Base-by-base conservation (phyloP, 768 basidiomycete species). In the Leccinum sublutescens region DNA sequence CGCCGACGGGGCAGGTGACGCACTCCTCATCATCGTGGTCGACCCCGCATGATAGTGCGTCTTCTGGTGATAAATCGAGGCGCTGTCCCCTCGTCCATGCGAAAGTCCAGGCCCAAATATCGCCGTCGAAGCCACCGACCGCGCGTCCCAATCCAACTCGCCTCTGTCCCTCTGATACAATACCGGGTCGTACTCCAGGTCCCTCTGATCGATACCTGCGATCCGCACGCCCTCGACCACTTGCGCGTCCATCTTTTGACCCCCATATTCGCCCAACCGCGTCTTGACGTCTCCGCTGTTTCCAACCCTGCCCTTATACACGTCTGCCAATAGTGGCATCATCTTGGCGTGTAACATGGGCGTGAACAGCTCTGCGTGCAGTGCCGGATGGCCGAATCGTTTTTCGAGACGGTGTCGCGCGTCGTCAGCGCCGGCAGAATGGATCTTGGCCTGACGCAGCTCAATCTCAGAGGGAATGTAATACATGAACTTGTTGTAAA, bases 381-480 rank as follows among this genome's bases (percentile, higher is more conserved):
- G 79, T 15, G 95, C 91, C 1, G 97, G 95, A 71, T 99, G 97
- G 1, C 95, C 91, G 76, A 98, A 99, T 29, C 96, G 88, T 71
- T 87, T 93, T 76, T 88, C 88, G 31, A 98, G 83, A 34, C 89
- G 83, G 68, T 89, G 82, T 56, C 87, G 81, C 38, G 80, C 80
- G 58, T 81, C 77, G 71, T 98, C 95, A 1, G 84, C 82, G 50
- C 86, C 85, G 55, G 88, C 85, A 0, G 93, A 91, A 67, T 94
- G 83, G 3, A 95, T 82, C 65, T 91, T 87, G 50, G 87, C 85
- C 43, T 80, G 69, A 11, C 82, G 82, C 43, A 95, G 78, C 72
- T 98, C 95, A 2, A 84, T 77, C 40, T 90, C 86, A 2, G 86
- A 83, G 3, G 97, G 95, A n/a, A 82, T 85, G 75, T 88, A 98